Evolutionary conservation across 2,329 filamentous ascomycete species (phyloP).

Genomic region (Diaporthe caulivora): DNA sequence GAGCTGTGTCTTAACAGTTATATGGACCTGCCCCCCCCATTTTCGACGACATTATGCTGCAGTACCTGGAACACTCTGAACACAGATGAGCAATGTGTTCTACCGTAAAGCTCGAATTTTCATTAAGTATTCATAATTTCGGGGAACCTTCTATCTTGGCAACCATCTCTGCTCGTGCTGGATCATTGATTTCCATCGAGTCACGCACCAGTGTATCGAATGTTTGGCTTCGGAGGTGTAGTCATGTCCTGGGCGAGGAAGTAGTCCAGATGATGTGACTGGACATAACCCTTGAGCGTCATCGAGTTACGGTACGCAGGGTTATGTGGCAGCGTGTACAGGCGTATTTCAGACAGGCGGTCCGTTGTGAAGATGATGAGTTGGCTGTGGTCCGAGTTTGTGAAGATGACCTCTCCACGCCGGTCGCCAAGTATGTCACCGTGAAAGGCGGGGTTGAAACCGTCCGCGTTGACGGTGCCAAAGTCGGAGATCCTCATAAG

Average conservation of each 20-base stretch:
- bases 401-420: constrained; percentile 3
- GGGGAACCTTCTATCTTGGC: too few relatives aligned
- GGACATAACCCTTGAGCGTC: constrained; percentile 14
- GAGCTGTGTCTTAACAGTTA: too few relatives aligned
- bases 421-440: not conserved
- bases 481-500: not conserved
- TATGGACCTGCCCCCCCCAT: too few relatives aligned
- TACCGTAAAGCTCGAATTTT: too few relatives aligned
- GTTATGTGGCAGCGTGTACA: not conserved
- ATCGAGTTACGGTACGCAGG: not conserved
- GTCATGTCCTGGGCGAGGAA: not conserved
- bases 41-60: too few relatives aligned
- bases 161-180: too few relatives aligned
- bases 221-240: not conserved
- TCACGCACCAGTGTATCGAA: not conserved
- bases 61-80: too few relatives aligned
- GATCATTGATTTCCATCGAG: fast-evolving
- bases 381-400: not conserved
- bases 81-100: too few relatives aligned
- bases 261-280: constrained; percentile 10
- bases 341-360: not conserved
- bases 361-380: not conserved
- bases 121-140: too few relatives aligned
- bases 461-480: not conserved
- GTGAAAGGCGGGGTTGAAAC: not conserved